These are phyloP conservation scores for Lotmaria passim DNA, from an alignment of 208 protist species.

Conservation along the genomic window DNA sequence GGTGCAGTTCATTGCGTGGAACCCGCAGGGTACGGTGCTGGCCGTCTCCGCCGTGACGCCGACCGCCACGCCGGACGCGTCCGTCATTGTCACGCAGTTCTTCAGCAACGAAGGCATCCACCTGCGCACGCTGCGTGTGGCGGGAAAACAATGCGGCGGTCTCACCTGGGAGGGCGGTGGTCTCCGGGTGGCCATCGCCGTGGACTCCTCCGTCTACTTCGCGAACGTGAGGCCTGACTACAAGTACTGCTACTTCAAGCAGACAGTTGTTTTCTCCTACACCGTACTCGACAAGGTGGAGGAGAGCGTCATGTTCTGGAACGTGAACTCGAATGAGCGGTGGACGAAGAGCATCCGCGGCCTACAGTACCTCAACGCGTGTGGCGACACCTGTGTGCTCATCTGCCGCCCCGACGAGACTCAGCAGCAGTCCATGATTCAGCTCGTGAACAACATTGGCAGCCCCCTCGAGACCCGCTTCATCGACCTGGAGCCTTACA, in stretches of 20 bases:
- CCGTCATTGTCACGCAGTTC: constrained; percentile 92
- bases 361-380: constrained; percentile 77
- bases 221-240: constrained; percentile 96
- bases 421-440: constrained; percentile 74
- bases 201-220: constrained; percentile 97
- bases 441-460: constrained; percentile 96
- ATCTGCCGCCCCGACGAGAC: constrained; percentile 72
- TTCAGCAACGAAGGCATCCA: constrained; percentile 92
- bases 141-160: constrained; percentile 82
- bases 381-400: constrained; percentile 90
- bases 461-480: constrained; percentile 93
- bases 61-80: constrained; percentile 21
- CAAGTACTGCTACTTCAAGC: constrained; percentile 94
- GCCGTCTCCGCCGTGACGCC: constrained; percentile 82
- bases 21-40: constrained; percentile 93
- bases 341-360: constrained; percentile 89
- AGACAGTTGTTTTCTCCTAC: constrained; percentile 94
- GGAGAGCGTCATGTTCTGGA: constrained; percentile 96
- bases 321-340: constrained; percentile 92
- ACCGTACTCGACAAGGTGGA: constrained; percentile 90
- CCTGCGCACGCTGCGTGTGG: constrained; percentile 92
- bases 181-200: constrained; percentile 93
- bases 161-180: constrained; percentile 95
- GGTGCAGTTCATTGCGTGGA: constrained; percentile 89
- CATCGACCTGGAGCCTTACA: constrained; percentile 90